phyloP scores from a whole-genome alignment of 2,329 filamentous ascomycete species.

The Colletotrichum graminicola region DNA sequence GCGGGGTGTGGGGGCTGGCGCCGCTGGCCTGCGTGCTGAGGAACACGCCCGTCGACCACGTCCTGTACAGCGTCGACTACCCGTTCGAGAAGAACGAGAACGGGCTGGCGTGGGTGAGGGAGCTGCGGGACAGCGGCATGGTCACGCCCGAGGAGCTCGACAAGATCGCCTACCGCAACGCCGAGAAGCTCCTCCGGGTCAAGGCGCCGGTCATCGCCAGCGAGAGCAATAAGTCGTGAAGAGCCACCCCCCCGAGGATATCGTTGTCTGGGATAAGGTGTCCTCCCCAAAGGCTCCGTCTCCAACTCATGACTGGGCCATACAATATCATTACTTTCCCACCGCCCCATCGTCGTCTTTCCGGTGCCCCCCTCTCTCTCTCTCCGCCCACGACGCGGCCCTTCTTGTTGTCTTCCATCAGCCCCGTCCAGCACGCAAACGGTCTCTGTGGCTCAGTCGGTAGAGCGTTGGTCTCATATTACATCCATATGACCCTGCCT shows the following conservation, averaged over 20 bases:
- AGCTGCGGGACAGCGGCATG: conserved; percentile 62
- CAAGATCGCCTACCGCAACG: conserved; percentile 63
- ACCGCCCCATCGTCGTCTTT: conserved; percentile 5
- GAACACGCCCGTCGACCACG: conserved; percentile 61
- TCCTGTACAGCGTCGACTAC: conserved; percentile 70
- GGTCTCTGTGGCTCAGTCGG: conserved; percentile 25
- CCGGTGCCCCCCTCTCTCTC: not conserved
- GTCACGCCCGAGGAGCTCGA: conserved; percentile 62
- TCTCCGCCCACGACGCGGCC: conserved; percentile 5
- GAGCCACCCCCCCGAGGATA: not conserved
- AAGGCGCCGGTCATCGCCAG: conserved; percentile 42
- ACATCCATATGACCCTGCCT: not conserved
- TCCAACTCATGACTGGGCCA: conserved; percentile 1
- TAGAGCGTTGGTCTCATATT: conserved; percentile 29
- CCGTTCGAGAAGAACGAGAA: conserved; percentile 65
- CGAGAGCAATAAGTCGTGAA: not conserved
- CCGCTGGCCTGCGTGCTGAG: conserved; percentile 59
- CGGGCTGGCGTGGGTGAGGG: conserved; percentile 61
- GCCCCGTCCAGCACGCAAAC: accelerated
- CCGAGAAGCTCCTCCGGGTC: conserved; percentile 58
- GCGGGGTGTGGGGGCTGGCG: conserved; percentile 63
- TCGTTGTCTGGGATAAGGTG: not conserved
- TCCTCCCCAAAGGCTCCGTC: not conserved
- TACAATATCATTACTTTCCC: not conserved
- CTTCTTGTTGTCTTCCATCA: not conserved